Evolutionary conservation across 306 rosid species (phyloP), one percentile per base, ranked within the genome.

Genomic region (Lupinus albus): DNA sequence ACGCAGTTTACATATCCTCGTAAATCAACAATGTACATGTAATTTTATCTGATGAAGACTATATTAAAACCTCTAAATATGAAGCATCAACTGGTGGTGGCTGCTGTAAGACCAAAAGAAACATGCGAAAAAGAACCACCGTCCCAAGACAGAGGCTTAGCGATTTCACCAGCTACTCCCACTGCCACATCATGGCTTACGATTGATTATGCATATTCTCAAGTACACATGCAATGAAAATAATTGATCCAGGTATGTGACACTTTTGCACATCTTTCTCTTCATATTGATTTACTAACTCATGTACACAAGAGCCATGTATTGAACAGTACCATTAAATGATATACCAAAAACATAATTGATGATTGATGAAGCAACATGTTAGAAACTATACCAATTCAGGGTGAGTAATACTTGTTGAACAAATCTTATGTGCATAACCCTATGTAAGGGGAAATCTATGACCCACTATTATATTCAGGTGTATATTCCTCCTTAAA

Each of bases 141-240:
- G 60, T 70, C 80, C 84, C 80, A 79, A 64, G 1, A 80, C 13
- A 65, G 61, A 56, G 84, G 74, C 80, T 75, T 68, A 0, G 85
- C 59, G 4, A 77, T 68, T 28, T 77, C 82, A 25, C 85, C 85
- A 11, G 82, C 85, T 7, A 82, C 85, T 10, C 79, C 85, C 82
- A 73, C 42, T 33, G 79, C 85, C 38, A 81, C 85, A n/a, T n/a
- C n/a, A n/a, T n/a, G n/a, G n/a, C n/a, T n/a, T n/a, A n/a, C n/a
- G n/a, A n/a, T n/a, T n/a, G n/a, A n/a, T n/a, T n/a, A n/a, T n/a
- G n/a, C n/a, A n/a, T n/a, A n/a, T n/a, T n/a, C n/a, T n/a, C n/a
- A n/a, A n/a, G n/a, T n/a, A n/a, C 38, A 81, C 85, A 70, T 77
- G 82, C 71, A 77, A 64, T 50, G 85, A 82, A 16, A 68, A 77